Conservation (phyloP, 257 asterid genomes). For the Perilla frutescens region DNA sequence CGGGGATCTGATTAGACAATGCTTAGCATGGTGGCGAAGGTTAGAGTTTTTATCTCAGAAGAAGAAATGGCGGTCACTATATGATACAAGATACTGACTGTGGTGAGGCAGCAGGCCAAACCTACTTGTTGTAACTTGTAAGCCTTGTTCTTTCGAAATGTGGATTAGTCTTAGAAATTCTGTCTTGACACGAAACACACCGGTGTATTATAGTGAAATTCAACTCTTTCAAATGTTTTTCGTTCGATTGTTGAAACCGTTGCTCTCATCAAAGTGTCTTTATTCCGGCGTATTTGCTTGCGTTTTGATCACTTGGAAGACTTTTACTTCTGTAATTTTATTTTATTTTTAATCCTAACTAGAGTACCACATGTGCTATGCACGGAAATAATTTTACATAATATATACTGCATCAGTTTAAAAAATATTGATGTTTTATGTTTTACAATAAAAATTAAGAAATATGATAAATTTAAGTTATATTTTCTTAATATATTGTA, state of each 20-base stretch:
- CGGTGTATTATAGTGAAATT: conserved; percentile 39
- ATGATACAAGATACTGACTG: conserved; percentile 22
- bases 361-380: too few species aligned
- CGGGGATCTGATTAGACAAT: conserved; percentile 24
- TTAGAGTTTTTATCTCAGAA: conserved; percentile 12
- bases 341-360: too few species aligned
- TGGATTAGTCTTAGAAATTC: conserved; percentile 34
- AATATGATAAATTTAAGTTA: too few species aligned
- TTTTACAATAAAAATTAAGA: too few species aligned
- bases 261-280: too few species aligned
- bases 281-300: too few species aligned
- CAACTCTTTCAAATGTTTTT: background rate
- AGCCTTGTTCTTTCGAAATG: conserved; percentile 41
- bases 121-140: conserved; percentile 41
- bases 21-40: conserved; percentile 26
- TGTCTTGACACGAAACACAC: background rate
- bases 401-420: too few species aligned
- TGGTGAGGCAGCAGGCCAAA: conserved; percentile 33
- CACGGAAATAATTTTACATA: too few species aligned
- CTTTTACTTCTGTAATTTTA: too few species aligned
- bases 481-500: too few species aligned
- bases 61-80: conserved; percentile 26
- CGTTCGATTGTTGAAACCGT: background rate
- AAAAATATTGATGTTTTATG: too few species aligned
- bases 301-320: too few species aligned